Evolutionary conservation across 177 flowering plant species (phyloP).

Genomic region (Vitis hybrid): DNA sequence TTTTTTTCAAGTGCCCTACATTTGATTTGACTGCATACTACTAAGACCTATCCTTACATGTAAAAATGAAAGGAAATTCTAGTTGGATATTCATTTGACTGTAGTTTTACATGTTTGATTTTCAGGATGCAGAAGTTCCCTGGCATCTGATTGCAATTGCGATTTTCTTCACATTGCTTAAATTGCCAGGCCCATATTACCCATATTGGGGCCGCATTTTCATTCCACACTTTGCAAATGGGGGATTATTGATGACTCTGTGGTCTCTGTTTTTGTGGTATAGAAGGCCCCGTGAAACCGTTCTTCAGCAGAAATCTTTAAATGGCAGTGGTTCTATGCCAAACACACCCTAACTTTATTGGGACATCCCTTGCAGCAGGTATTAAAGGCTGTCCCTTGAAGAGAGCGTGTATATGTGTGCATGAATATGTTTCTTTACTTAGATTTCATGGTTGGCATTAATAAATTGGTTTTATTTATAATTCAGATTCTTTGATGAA

Average conservation of each 20-base stretch:
- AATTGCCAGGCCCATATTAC: conserved; percentile 84
- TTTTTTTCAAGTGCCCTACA: too few relatives aligned
- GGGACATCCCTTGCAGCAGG: background rate
- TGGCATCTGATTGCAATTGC: conserved; percentile 72
- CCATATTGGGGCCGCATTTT: conserved; percentile 89
- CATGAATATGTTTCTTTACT: too few relatives aligned
- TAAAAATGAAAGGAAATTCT: background rate
- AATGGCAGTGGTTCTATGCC: background rate
- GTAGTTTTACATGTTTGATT: conserved; percentile 10
- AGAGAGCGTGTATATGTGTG: too few relatives aligned
- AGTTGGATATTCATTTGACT: background rate
- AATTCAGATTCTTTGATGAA: too few relatives aligned
- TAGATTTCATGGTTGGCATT: too few relatives aligned
- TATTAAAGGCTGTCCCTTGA: background rate
- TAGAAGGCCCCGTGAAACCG: conserved; percentile 31
- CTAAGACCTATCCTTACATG: background rate
- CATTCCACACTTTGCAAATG: conserved; percentile 91
- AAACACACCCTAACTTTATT: background rate
- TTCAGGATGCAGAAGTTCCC: conserved; percentile 69
- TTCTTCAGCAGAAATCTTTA: background rate
- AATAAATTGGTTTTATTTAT: too few relatives aligned
- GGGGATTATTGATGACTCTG: conserved; percentile 59
- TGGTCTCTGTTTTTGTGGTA: conserved; percentile 62
- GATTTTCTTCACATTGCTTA: conserved; percentile 63
- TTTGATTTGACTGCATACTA: too few relatives aligned